Evolutionary conservation across 495 filamentous ascomycete genomes (phyloP), one percentile per base, ranked within the genome.

Genomic region (Trichocladium antarcticum): DNA sequence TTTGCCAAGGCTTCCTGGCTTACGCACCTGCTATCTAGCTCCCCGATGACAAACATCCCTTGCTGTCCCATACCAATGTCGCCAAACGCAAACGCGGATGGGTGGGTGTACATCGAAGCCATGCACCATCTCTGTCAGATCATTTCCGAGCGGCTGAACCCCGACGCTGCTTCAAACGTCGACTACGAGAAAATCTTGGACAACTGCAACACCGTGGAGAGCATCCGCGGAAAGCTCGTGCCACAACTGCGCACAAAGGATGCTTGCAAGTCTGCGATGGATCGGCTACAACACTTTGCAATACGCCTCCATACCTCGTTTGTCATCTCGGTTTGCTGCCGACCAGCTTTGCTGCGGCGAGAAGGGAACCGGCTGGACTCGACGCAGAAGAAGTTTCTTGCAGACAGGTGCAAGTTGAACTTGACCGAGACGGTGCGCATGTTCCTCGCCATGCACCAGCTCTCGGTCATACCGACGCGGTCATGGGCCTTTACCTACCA

Each of bases 401-500:
- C 70, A 5, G 69, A 76, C 21, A 68, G 68, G 22, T 84, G 81
- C 64, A 80, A 82, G 53, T 60, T 68, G 21, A 82, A 79, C 57
- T 58, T 84, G 9, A 72, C 74, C 6, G 80, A 83, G 57, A 83
- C 79, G 10, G 77, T 84, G 1, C 73, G 80, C 51, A 81, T 82
- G 65, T 84, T 83, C 59, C 65, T 82, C 6, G 77, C 80, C 11
- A 77, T 84, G 68, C 79, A 81, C 51, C 78, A 81, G 53, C 66
- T 82, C 49, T 81, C 79, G 5, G 70, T 80, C 1, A 80, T 79
- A 37, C 79, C 79, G 0, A 77, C 76, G 6, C 72, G 80, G 17
- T 81, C 77, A 12, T 84, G 81, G 81, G 77, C 79, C 5, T 77
- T 82, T 38, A 75, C 79, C 0, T 81, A 82, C 48, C 78, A 82